Base-by-base conservation (phyloP, 805 yeast genomes). In the Hanseniaspora nectarophila region DNA sequence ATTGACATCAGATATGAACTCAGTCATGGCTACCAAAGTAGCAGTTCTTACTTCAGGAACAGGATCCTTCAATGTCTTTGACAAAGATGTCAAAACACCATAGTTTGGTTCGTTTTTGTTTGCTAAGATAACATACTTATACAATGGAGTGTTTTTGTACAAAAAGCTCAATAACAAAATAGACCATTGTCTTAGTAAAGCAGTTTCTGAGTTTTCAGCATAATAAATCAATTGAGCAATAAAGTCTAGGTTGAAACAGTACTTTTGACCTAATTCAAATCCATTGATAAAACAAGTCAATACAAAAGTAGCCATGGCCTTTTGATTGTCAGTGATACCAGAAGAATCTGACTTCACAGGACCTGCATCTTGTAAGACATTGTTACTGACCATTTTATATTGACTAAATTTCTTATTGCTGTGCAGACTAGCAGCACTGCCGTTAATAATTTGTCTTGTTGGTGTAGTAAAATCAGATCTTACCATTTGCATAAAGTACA, bases 31-130 rank as follows among this genome's bases (percentile, higher is more conserved):
- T 32, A 80, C 69, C 12, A 92, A 68, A 4, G 86, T 77, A 0
- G 97, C 85, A 0, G 96, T 83, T 53, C 97, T 72, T 1, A 92
- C 95, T 64, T 92, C 98, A 0, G 97, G 96, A 44, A 90, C 87
- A 0, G 97, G 95, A 62, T 92, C 97, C 56, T 76, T 77, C 16
- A 88, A 72, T 37, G 85, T 67, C 23, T 70, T 69, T 31, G 80
- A 63, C 28, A 90, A 60, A 3, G 58, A 55, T 8, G 15, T 43
- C 20, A 53, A 38, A 26, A 53, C 33, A n/a, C 45, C 44, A 38
- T 46, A 53, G n/a, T 29, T 15, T 57, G 74, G 74, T 21, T 73
- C 77, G 15, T 82, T 66, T 23, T 78, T 74, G 53, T 80, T 82
- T 57, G 81, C 77, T 57, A 78, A 73, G 24, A 82, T 78, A 23